Percentiles rank a stretch among this genome's conserved stretches.
phyloP scores from a whole-genome alignment of 192 early-diverging fungal species.

The Backusella tuberculispora region DNA sequence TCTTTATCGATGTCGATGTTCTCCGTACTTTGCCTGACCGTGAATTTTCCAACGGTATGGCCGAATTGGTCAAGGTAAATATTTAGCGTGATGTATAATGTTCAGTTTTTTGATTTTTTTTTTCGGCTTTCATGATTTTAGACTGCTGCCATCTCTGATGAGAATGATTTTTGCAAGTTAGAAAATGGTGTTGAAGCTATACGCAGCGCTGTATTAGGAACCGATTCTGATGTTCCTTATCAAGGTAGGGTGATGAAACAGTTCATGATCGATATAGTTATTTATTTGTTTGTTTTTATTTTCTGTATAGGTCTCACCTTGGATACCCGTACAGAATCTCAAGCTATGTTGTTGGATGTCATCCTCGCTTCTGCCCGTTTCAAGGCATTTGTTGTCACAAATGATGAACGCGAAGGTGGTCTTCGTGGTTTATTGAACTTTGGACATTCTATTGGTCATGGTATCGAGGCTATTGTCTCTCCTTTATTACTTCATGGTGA shows the following conservation, averaged over 20 bases:
- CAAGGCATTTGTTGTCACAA: slow-evolving; percentile 94
- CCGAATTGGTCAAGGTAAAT: slow-evolving; percentile 87
- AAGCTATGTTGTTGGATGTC: slow-evolving; percentile 76
- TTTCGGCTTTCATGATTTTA: slow-evolving; percentile 40
- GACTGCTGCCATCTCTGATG: slow-evolving; percentile 92
- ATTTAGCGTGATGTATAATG: slow-evolving; percentile 47
- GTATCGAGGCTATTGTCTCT: slow-evolving; percentile 89
- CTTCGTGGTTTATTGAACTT: slow-evolving; percentile 96
- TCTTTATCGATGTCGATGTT: slow-evolving; percentile 87
- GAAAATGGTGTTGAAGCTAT: slow-evolving; percentile 87
- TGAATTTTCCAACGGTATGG: slow-evolving; percentile 95
- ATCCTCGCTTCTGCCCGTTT: slow-evolving; percentile 87
- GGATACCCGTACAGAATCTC: slow-evolving; percentile 63
- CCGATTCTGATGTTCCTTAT: slow-evolving; percentile 38
- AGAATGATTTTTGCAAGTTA: slow-evolving; percentile 86
- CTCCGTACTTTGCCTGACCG: slow-evolving; percentile 85
- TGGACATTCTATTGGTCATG: slow-evolving; percentile 97
- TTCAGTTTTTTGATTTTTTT: slow-evolving; percentile 75
- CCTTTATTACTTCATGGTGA: slow-evolving; percentile 95
- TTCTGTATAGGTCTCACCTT: slow-evolving; percentile 52
- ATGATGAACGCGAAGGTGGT: slow-evolving; percentile 94
- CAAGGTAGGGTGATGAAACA: slow-evolving; percentile 44
- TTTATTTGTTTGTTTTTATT: slow-evolving; percentile 6
- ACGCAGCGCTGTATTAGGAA: slow-evolving; percentile 63
- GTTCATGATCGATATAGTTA: not conserved